phyloP scores from a whole-genome alignment of 495 filamentous ascomycete genomes.

The Tuber microsphaerosporum region DNA sequence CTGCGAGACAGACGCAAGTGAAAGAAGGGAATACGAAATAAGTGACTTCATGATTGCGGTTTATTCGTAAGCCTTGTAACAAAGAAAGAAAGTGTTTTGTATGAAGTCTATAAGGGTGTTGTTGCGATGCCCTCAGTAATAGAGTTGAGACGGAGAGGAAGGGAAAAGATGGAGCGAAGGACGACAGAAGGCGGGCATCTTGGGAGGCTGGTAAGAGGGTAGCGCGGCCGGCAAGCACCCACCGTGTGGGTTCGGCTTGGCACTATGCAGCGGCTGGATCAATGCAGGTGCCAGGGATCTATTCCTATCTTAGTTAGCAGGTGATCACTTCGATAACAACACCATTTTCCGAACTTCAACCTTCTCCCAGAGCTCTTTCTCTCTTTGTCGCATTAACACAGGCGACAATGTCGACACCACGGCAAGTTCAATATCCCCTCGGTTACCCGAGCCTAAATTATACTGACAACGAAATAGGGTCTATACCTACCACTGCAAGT shows the following conservation, averaged over 20 bases:
- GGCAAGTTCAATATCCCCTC: constrained; percentile 15
- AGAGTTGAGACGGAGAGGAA: not conserved
- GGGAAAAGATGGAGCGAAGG: constrained; percentile 9
- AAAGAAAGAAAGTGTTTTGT: constrained; percentile 7
- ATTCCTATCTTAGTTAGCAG: constrained; percentile 4
- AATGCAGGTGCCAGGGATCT: not conserved
- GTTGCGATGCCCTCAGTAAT: not conserved
- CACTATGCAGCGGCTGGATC: not conserved
- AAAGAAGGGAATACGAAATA: constrained; percentile 29
- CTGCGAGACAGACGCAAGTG: constrained; percentile 30
- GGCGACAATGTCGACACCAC: constrained; percentile 34
- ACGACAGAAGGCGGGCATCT: not conserved
- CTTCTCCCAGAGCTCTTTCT: constrained; percentile 9
- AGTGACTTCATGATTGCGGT: constrained; percentile 37
- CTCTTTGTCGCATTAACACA: not conserved
- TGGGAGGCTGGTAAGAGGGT: not conserved
- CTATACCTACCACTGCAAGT: constrained; percentile 63
- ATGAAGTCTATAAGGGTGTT: not conserved
- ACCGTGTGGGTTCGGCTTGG: constrained; percentile 7
- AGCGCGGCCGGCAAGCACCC: not conserved
- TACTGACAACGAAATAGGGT: constrained; percentile 31
- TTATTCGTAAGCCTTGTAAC: not conserved
- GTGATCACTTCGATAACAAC: constrained; percentile 19
- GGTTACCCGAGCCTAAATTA: not conserved
- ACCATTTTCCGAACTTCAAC: constrained; percentile 11